Conservation (phyloP, 2,329 filamentous ascomycete species). For the Beauveria sp. region DNA sequence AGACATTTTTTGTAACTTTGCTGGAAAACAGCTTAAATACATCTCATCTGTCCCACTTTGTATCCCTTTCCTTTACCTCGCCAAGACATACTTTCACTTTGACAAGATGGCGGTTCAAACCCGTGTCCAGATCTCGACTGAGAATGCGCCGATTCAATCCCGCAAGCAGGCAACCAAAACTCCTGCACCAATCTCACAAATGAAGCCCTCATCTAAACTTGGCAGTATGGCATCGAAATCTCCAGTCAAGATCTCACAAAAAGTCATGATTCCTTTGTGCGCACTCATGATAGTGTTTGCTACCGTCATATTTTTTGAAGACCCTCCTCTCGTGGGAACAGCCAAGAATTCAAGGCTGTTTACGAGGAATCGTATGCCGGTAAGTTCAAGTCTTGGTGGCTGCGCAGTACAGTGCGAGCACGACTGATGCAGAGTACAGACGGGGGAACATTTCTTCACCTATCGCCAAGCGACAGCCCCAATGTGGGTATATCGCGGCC, state of each 20-base stretch:
- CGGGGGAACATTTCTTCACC: not conserved
- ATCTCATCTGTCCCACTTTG: too few relatives aligned
- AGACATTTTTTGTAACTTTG: too few relatives aligned
- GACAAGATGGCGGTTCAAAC: too few relatives aligned
- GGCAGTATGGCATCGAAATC: not conserved
- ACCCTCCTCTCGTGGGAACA: fast-evolving
- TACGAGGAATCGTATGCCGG: not conserved
- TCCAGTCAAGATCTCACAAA: not conserved
- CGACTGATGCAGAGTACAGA: not conserved
- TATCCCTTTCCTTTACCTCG: too few relatives aligned
- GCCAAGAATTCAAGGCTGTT: not conserved
- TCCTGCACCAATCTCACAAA: too few relatives aligned
- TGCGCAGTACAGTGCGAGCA: not conserved
- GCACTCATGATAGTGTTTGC: not conserved
- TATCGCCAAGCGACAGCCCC: not conserved
- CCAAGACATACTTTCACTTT: too few relatives aligned
- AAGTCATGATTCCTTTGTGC: not conserved
- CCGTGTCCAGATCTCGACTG: too few relatives aligned
- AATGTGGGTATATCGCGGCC: not conserved
- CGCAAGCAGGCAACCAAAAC: too few relatives aligned
- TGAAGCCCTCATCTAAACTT: too few relatives aligned
- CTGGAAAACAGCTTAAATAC: too few relatives aligned
- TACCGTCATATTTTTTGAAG: not conserved
- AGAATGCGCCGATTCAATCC: too few relatives aligned
- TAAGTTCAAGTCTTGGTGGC: not conserved